These are phyloP conservation scores for Osmanthus fragrans DNA, from an alignment of 257 asterid species.

Conservation along the genomic window DNA sequence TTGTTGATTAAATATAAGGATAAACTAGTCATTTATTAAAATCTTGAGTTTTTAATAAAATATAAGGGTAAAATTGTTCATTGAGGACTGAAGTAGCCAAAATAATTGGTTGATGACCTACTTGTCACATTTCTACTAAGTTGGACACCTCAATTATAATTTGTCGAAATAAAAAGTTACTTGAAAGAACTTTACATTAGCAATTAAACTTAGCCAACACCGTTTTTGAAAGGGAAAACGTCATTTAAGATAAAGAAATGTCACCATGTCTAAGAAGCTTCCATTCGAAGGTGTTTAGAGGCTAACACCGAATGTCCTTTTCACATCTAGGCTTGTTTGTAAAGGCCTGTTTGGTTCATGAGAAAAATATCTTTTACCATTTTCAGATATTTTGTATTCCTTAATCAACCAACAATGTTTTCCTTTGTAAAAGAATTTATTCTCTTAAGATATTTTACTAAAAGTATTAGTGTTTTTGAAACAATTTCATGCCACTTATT, in stretches of 20 bases:
- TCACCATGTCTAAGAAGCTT: constrained; percentile 29
- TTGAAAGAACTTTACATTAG: neutral
- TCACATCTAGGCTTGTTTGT: neutral
- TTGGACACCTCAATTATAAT: too few species aligned
- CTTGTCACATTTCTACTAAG: neutral
- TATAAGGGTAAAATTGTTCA: neutral
- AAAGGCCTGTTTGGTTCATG: neutral
- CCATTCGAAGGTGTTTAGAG: constrained; percentile 24
- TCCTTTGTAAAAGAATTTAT: too few species aligned
- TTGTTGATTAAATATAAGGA: neutral
- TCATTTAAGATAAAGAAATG: neutral
- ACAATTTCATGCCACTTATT: too few species aligned
- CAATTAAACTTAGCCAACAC: neutral
- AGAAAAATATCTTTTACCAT: neutral
- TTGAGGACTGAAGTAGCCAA: neutral
- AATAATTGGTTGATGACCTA: neutral
- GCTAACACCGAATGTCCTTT: constrained; percentile 20
- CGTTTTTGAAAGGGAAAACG: constrained; percentile 9
- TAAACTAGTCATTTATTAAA: neutral
- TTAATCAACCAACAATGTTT: too few species aligned
- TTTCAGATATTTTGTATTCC: too few species aligned
- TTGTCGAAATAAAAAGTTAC: neutral
- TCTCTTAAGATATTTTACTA: too few species aligned
- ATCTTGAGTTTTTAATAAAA: neutral
- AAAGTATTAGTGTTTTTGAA: too few species aligned